Conservation (phyloP, 306 rosid species). For the Glycine soja region DNA sequence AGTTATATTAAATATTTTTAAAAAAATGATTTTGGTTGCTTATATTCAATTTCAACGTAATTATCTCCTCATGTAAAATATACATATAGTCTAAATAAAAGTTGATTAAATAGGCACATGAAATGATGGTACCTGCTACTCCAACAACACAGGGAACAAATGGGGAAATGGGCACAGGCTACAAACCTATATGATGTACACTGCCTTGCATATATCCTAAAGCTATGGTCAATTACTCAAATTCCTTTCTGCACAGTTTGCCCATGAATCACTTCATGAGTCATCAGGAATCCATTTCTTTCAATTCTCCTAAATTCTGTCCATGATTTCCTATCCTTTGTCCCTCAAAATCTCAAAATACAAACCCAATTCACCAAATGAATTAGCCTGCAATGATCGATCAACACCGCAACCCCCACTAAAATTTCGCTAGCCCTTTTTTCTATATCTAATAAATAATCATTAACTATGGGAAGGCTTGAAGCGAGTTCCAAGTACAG, state of each 20-base stretch:
- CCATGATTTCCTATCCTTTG: not conserved
- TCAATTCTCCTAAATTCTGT: not conserved
- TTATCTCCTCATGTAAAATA: no score
- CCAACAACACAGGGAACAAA: constrained; percentile 15
- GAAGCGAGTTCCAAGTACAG: constrained; percentile 36
- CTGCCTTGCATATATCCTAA: not conserved
- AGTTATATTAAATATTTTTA: no score
- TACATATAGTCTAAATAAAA: no score
- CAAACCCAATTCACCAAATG: constrained; percentile 1
- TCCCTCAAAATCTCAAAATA: no score
- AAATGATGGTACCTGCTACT: not conserved
- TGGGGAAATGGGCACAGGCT: not conserved
- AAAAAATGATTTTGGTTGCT: no score
- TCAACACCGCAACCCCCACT: constrained; percentile 1
- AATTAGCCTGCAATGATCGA: constrained; percentile 7
- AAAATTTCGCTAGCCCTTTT: not conserved
- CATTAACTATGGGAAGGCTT: constrained; percentile 5
- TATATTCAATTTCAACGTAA: no score
- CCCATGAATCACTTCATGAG: not conserved
- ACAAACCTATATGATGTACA: not conserved
- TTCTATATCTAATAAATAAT: constrained; percentile 13
- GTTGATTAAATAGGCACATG: not conserved
- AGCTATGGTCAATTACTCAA: not conserved
- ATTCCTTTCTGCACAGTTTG: not conserved
- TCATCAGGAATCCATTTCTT: not conserved